phyloP scores from a whole-genome alignment of 192 early-diverging fungal genomes.

The Linnemannia hyalina region DNA sequence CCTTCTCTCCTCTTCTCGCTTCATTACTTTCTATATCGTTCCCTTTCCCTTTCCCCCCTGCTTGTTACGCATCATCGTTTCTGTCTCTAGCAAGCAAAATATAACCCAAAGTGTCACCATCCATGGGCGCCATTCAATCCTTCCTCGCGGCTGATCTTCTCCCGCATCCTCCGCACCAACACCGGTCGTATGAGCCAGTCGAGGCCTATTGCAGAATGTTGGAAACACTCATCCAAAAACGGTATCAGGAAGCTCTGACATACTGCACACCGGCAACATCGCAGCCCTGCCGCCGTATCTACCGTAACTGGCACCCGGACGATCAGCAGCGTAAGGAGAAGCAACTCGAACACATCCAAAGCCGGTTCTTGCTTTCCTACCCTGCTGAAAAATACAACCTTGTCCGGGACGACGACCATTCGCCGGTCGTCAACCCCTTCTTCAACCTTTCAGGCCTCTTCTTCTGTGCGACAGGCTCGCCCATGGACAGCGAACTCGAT shows the following conservation, averaged over 20 bases:
- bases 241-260: conserved; percentile 45
- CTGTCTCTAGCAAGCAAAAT: conserved; percentile 1
- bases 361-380: conserved; percentile 51
- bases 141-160: conserved; percentile 41
- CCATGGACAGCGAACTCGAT: conserved; percentile 34
- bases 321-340: conserved; percentile 53
- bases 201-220: conserved; percentile 54
- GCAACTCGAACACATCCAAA: conserved; percentile 47
- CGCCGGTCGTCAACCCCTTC: conserved; percentile 45
- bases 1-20: background rate
- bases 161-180: conserved; percentile 20
- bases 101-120: conserved; percentile 15
- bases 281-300: conserved; percentile 51
- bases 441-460: conserved; percentile 54
- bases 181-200: conserved; percentile 38
- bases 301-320: conserved; percentile 56
- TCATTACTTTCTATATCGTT: background rate
- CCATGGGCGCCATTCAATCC: conserved; percentile 57
- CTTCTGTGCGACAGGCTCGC: conserved; percentile 53
- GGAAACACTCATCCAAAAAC: conserved; percentile 28
- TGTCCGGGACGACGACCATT: conserved; percentile 52
- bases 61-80: background rate
- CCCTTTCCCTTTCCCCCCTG: background rate
- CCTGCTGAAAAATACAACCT: conserved; percentile 59
- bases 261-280: conserved; percentile 53